A percentile compares a stretch with the other conserved stretches of the same genome.
Conservation (phyloP, 345 rosid species). For the Aquilaria yunnanensis region DNA sequence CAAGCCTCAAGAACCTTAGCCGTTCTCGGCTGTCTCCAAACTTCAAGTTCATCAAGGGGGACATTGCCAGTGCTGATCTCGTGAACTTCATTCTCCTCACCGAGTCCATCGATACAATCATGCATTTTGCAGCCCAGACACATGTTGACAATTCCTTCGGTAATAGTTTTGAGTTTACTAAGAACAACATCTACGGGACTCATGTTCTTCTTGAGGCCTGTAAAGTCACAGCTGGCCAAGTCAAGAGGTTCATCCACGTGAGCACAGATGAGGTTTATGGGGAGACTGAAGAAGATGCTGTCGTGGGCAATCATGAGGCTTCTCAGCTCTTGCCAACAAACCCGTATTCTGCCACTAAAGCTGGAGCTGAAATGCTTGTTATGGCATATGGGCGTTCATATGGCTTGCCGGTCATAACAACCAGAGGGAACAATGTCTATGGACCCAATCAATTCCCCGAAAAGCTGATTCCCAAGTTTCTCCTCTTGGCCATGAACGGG, state of each 20-base stretch:
- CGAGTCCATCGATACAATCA: constrained; percentile 61
- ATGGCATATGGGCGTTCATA: constrained; percentile 72
- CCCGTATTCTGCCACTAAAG: constrained; percentile 66
- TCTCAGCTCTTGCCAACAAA: constrained; percentile 69
- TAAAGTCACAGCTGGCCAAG: constrained; percentile 49
- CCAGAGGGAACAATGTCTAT: constrained; percentile 68
- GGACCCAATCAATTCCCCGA: constrained; percentile 67
- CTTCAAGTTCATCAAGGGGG: constrained; percentile 67
- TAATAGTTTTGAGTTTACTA: constrained; percentile 66
- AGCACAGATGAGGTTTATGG: constrained; percentile 74
- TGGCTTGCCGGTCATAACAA: constrained; percentile 62
- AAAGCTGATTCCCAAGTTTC: constrained; percentile 55
- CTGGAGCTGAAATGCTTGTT: constrained; percentile 74
- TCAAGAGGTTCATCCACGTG: constrained; percentile 63
- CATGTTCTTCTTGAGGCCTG: constrained; percentile 71
- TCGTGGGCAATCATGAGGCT: constrained; percentile 67
- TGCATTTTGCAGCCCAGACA: constrained; percentile 77
- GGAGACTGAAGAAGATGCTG: constrained; percentile 68
- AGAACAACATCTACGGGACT: constrained; percentile 66
- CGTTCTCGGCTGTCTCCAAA: constrained; percentile 38
- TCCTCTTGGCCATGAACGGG: constrained; percentile 60
- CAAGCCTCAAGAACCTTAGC: constrained; percentile 51
- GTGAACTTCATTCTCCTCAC: constrained; percentile 62
- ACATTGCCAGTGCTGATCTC: constrained; percentile 62
- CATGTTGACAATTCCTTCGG: constrained; percentile 71